Evolutionary conservation across 2,329 filamentous ascomycete genomes (phyloP).

Genomic region (Dactylellina drechsleri): DNA sequence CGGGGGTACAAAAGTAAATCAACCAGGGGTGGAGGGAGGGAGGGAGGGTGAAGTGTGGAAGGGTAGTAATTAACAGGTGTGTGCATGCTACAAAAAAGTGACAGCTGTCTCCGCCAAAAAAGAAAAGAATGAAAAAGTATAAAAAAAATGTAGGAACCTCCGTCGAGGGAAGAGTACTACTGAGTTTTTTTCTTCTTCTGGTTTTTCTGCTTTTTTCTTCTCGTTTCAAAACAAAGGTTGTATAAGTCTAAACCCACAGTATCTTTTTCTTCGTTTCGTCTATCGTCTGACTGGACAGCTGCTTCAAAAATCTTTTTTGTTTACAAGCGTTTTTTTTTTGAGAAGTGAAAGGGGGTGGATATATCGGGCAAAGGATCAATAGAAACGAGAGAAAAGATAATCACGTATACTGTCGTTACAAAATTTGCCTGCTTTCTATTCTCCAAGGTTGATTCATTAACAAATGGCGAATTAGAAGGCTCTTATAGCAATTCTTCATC

Average conservation of each 20-base stretch:
- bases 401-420: slow-evolving; percentile 37
- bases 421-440: slow-evolving; percentile 7
- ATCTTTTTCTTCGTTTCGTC: background rate
- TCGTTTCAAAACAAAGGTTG: background rate
- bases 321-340: slow-evolving; percentile 7
- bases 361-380: no score
- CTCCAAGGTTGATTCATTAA: slow-evolving; percentile 12
- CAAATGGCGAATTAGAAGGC: slow-evolving; percentile 8
- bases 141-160: background rate
- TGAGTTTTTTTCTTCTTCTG: background rate
- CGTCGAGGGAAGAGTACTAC: background rate
- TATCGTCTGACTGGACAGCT: slow-evolving; percentile 11
- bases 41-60: no score
- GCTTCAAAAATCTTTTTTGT: slow-evolving; percentile 19
- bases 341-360: background rate
- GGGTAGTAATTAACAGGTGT: no score
- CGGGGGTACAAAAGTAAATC: background rate
- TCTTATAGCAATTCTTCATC: slow-evolving; percentile 54
- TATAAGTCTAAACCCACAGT: slow-evolving; percentile 18
- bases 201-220: background rate
- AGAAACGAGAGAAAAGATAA: slow-evolving; percentile 13
- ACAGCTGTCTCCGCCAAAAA: slow-evolving; percentile 24
- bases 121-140: background rate
- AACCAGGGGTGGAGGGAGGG: no score
- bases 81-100: background rate